A percentile compares a stretch with the other conserved stretches of the same genome.
phyloP scores from a whole-genome alignment of 2,329 filamentous ascomycete species.

The Basipetospora sp. region DNA sequence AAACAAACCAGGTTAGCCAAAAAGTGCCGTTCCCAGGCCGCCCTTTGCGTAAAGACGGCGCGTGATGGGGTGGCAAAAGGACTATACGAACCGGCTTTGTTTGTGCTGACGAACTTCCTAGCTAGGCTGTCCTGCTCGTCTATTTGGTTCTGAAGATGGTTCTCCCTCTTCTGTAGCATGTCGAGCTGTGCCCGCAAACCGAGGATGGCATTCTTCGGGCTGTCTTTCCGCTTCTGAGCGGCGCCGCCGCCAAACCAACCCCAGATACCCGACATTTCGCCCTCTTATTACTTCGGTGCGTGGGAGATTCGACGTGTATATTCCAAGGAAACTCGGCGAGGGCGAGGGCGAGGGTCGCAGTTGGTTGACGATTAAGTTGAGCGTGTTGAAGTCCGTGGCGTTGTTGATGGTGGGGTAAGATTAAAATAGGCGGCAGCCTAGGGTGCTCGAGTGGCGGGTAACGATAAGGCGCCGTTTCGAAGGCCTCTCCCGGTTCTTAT shows the following conservation, averaged over 20 bases:
- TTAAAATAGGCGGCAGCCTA: slow-evolving; percentile 1
- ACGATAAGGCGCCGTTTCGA: no score
- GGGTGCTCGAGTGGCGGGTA: not conserved
- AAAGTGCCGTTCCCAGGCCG: not conserved
- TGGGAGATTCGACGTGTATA: not conserved
- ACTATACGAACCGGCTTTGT: slow-evolving; percentile 66
- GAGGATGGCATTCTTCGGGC: slow-evolving; percentile 91
- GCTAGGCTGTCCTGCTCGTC: slow-evolving; percentile 81
- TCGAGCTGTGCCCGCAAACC: slow-evolving; percentile 76
- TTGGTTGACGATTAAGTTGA: not conserved
- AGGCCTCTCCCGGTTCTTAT: no score
- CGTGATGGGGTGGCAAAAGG: not conserved
- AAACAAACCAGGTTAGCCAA: slow-evolving; percentile 5
- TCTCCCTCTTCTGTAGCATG: slow-evolving; percentile 94
- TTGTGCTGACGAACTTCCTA: slow-evolving; percentile 71
- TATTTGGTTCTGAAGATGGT: slow-evolving; percentile 80
- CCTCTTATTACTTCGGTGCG: not conserved
- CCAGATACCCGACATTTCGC: slow-evolving; percentile 29
- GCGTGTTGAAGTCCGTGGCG: not conserved
- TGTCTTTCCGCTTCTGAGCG: slow-evolving; percentile 78
- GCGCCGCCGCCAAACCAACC: slow-evolving; percentile 82
- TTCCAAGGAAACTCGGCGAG: not conserved
- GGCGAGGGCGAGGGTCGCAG: not conserved
- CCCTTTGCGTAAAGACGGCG: not conserved
- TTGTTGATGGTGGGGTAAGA: slow-evolving; percentile 2